Percentiles rank a stretch among this genome's conserved stretches.
These are phyloP conservation scores for Pseudogymnoascus sp. DNA, from an alignment of 2,329 filamentous ascomycete species.

Conservation along the genomic window DNA sequence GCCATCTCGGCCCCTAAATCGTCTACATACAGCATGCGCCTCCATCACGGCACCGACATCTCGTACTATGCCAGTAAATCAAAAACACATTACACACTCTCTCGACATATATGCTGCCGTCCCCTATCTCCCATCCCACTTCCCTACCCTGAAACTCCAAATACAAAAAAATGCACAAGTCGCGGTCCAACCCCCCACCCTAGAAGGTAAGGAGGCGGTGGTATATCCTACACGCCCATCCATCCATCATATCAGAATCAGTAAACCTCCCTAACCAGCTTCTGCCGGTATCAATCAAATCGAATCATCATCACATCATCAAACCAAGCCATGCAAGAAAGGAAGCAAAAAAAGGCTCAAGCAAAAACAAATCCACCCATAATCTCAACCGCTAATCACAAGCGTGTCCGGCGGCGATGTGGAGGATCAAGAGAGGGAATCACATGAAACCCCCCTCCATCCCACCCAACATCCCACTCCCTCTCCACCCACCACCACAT, in stretches of 20 bases:
- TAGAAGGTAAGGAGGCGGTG: conserved; percentile 2
- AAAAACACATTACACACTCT: neutral
- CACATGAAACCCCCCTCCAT: conserved; percentile 3
- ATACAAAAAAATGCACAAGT: neutral
- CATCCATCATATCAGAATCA: conserved; percentile 9
- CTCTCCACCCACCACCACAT: conserved; percentile 6
- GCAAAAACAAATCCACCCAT: neutral
- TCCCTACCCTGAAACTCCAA: neutral
- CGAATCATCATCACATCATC: conserved; percentile 7
- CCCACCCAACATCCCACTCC: neutral
- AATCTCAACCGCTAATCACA: neutral
- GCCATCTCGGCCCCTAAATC: neutral
- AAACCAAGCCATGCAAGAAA: neutral
- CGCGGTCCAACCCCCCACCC: conserved; percentile 3
- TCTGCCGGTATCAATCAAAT: neutral
- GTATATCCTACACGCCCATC: conserved; percentile 12
- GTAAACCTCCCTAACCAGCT: conserved; percentile 1
- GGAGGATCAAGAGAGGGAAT: neutral
- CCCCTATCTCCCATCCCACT: neutral
- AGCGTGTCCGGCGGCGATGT: neutral
- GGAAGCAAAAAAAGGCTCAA: neutral
- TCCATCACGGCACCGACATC: neutral
- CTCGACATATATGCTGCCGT: neutral
- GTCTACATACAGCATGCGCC: neutral
- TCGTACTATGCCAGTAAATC: neutral